A percentile compares a stretch with the other conserved stretches of the same genome.
Conservation (phyloP, 2,329 filamentous ascomycete genomes). For the Trichoderma cornu-damae region DNA sequence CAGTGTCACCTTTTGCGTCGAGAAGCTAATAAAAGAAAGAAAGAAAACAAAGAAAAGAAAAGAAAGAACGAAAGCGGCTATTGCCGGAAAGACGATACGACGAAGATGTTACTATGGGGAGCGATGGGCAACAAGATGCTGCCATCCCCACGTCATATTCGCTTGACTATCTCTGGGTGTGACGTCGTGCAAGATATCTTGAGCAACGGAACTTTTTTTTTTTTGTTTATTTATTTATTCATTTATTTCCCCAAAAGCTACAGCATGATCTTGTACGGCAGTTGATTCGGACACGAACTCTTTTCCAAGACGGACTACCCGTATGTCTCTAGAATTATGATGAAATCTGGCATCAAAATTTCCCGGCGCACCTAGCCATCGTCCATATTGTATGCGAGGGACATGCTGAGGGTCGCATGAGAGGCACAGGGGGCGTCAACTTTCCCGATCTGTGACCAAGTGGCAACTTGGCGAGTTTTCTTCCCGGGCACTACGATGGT, state of each 20-base stretch:
- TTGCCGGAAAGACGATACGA: neutral
- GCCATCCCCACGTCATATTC: slow-evolving; percentile 11
- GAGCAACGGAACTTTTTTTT: neutral
- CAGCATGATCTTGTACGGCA: too few species aligned
- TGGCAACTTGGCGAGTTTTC: neutral
- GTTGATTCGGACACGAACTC: too few species aligned
- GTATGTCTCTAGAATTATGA: too few species aligned
- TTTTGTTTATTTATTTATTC: too few species aligned
- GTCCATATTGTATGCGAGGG: neutral
- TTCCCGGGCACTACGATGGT: neutral
- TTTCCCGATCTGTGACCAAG: neutral
- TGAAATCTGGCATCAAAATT: neutral
- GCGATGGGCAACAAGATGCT: neutral
- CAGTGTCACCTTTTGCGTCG: too few species aligned
- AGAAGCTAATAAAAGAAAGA: neutral
- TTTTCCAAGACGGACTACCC: too few species aligned
- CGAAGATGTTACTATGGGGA: neutral
- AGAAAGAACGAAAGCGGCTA: neutral
- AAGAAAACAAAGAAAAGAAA: too few species aligned
- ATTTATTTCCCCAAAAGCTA: too few species aligned
- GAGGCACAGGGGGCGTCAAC: neutral
- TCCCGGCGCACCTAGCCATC: neutral
- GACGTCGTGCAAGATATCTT: slow-evolving; percentile 9
- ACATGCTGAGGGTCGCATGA: neutral
- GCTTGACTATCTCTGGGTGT: neutral